Base-by-base conservation (phyloP, 2,329 filamentous ascomycete species). In the Harringtonia aguacate region DNA sequence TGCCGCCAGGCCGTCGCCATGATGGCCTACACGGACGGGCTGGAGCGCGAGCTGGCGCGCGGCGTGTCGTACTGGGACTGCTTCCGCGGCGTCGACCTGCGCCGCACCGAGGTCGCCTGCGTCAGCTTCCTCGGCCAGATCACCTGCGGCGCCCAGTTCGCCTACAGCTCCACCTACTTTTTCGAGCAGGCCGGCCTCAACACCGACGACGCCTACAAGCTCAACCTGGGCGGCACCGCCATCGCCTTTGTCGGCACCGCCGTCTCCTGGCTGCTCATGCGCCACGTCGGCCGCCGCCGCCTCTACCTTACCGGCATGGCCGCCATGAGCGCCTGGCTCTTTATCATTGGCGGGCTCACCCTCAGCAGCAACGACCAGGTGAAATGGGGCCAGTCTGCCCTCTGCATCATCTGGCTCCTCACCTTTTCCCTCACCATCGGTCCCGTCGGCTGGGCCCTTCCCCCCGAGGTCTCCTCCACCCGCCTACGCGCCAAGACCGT, bases 11-110 rank as follows among this genome's bases (percentile, higher is more conserved):
- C n/a, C n/a, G n/a, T n/a, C n/a, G n/a, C n/a, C n/a, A n/a, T n/a
- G n/a, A n/a, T n/a, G n/a, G n/a, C n/a, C n/a, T n/a, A n/a, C n/a
- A 81, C 77, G 0, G 73, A 78, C 48, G 64, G 69, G 46, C 60
- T 77, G 3, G 76, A 80, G 56, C 62, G 68, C 46, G 67, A 72
- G 44, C 61, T 66, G 41, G 64, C 70, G 46, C 63, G 65, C 4
- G 69, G 69, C 2, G 69, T 68, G 27, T 68, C 62, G 1, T 76
- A 75, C 48, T 17, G 59, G 28, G 72, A 76, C 48, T 73, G 70
- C 43, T 66, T 76, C 53, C 65, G 57, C 39, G 70, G 69, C 2
- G 62, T 63, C 30, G 71, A 73, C 48, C 55, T 67, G 27, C 64
- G 70, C 20, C 67, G 73, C 22, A 76, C 72, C 0, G 72, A 75